These are phyloP conservation scores for Chamaecyparis obtusa DNA, from an alignment of 75 land plant genomes.

Conservation along the genomic window DNA sequence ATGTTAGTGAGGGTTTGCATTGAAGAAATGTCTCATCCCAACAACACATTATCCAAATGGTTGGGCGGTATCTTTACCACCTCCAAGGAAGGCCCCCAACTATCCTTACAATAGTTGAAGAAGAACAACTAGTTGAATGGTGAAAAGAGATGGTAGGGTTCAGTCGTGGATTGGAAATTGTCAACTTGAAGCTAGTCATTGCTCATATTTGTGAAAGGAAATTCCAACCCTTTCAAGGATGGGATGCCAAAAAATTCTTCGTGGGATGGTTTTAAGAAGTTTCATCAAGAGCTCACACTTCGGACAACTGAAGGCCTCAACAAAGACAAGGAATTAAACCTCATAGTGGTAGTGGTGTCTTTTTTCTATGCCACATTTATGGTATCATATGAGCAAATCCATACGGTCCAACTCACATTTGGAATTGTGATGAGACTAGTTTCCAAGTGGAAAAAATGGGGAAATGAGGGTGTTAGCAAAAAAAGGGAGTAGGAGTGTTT, in stretches of 20 bases:
- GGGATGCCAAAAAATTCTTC: not conserved
- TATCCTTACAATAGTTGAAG: not conserved
- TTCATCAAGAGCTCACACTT: too few species aligned
- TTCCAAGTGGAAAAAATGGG: not conserved
- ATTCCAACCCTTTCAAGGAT: not conserved
- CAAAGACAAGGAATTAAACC: not conserved
- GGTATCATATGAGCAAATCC: not conserved
- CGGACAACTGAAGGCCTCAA: too few species aligned
- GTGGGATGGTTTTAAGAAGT: not conserved
- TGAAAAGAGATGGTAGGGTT: not conserved
- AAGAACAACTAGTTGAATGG: not conserved
- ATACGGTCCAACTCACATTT: not conserved
- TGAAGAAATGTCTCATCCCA: too few species aligned
- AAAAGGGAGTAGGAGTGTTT: not conserved
- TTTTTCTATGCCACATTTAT: not conserved
- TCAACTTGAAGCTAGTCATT: not conserved
- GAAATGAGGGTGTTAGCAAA: not conserved
- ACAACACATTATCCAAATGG: not conserved
- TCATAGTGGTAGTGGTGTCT: not conserved
- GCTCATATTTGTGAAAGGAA: not conserved
- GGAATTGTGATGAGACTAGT: not conserved
- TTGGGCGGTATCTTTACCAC: not conserved
- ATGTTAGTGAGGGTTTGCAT: too few species aligned
- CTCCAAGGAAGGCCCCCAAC: constrained; percentile 7
- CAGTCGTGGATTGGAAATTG: not conserved